Base-by-base conservation (phyloP, 768 basidiomycete species). In the Hygrophorus pudorinus region DNA sequence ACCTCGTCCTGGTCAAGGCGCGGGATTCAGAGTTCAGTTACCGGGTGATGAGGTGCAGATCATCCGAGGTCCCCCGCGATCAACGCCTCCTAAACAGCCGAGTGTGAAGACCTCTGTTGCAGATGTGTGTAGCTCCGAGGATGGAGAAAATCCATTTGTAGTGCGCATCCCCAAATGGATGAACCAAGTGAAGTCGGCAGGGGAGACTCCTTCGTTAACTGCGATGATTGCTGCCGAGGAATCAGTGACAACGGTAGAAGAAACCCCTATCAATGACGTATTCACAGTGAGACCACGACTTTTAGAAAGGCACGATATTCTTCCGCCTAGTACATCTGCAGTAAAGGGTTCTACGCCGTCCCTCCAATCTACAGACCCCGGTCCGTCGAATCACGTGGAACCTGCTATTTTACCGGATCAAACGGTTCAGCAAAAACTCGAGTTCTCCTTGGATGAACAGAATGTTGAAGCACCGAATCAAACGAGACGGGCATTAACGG, bases 11-110 rank as follows among this genome's bases (percentile, higher is more conserved):
- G 76, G 78, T 16, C 71, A 74, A 37, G 73, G 70, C 4, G 67
- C 71, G 21, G 66, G 66, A 21, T 70, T 76, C 49, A 74, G 81
- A 17, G 70, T 89, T 44, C 81, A 77, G 53, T 58, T 90, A 14
- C 76, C 85, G 3, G 79, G 78, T 4, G 54, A 55, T 2, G 60
- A 56, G 51, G 50, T 50, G 32, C 66, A 62, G 24, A 57, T 81
- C 34, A 62, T 80, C 38, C 68, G 75, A 39, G 60, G 66, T 7
- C 54, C 51, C 7, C 49, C 51, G 20, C 52, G 40, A 29, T 48
- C 56, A 29, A 61, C 56, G 20, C 38, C 48, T 27, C 45, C 47
- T n/a, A 31, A 43, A 12, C 49, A 51, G 17, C 42, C 57, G 18
- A 48, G 52, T 12, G 43, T 51, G 9, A 38, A 59, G 41, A 46